Evolutionary conservation across 2,329 filamentous ascomycete genomes (phyloP).

Genomic region (Endoconidiophora laricicola): DNA sequence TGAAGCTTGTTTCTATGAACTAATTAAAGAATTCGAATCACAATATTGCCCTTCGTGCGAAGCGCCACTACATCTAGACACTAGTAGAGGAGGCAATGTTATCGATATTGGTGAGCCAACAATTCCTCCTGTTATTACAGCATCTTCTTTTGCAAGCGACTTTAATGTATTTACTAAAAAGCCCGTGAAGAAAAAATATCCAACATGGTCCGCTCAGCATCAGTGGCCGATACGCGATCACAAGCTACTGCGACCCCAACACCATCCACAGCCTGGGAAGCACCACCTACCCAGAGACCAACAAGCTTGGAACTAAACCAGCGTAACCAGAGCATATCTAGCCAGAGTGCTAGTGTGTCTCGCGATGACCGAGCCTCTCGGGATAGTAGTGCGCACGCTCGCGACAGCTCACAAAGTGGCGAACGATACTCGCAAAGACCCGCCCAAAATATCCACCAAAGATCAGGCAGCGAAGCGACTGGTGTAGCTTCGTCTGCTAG

Average conservation of each 20-base stretch:
- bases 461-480: slow-evolving; percentile 66
- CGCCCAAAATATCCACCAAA: slow-evolving; percentile 37
- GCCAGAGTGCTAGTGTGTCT: slow-evolving; percentile 15
- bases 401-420: slow-evolving; percentile 31
- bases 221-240: slow-evolving; percentile 45
- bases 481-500: slow-evolving; percentile 60
- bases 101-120: slow-evolving; percentile 62
- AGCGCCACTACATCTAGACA: slow-evolving; percentile 79
- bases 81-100: slow-evolving; percentile 81
- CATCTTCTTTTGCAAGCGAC: background rate
- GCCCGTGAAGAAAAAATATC: slow-evolving; percentile 67
- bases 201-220: slow-evolving; percentile 73
- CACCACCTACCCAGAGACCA: slow-evolving; percentile 24
- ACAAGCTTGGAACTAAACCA: slow-evolving; percentile 31
- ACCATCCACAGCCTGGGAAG: slow-evolving; percentile 47
- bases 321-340: slow-evolving; percentile 20
- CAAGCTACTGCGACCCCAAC: slow-evolving; percentile 39
- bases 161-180: slow-evolving; percentile 15
- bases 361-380: slow-evolving; percentile 7
- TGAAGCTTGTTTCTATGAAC: slow-evolving; percentile 97
- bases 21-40: slow-evolving; percentile 84
- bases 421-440: slow-evolving; percentile 28
- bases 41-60: slow-evolving; percentile 92
- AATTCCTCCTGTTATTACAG: background rate
- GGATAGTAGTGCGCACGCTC: background rate